phyloP scores from a whole-genome alignment of 257 asterid genomes.

The Nicotiana otophora region DNA sequence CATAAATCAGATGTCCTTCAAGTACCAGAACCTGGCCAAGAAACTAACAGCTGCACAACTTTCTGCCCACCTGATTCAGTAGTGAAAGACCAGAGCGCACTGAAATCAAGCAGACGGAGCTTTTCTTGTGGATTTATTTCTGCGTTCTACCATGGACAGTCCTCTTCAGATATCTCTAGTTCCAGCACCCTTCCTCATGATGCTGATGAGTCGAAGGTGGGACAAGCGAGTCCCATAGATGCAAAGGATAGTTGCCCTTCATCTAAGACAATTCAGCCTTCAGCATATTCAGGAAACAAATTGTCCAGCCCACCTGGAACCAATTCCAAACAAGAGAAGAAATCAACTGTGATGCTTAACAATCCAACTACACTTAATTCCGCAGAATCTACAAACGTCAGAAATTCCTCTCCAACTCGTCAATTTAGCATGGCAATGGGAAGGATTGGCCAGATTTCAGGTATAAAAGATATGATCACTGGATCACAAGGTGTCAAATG shows the following conservation, averaged over 20 bases:
- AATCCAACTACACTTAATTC: conserved; percentile 11
- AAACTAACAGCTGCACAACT: conserved; percentile 6
- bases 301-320: conserved; percentile 28
- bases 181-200: conserved; percentile 18
- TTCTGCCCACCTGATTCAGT: conserved; percentile 14
- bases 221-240: conserved; percentile 14
- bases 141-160: conserved; percentile 6
- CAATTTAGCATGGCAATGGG: conserved; percentile 41
- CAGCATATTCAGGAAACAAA: conserved; percentile 12
- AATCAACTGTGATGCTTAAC: conserved; percentile 18
- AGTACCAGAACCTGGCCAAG: conserved; percentile 20
- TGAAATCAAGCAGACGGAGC: conserved; percentile 19
- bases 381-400: conserved; percentile 31
- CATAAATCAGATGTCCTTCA: conserved; percentile 9
- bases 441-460: conserved; percentile 38
- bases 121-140: conserved; percentile 19
- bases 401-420: conserved; percentile 56
- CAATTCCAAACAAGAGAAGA: conserved; percentile 28
- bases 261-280: conserved; percentile 18
- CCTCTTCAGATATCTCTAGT: conserved; percentile 15
- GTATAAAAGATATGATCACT: conserved; percentile 27
- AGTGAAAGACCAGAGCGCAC: neutral
- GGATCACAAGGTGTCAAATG: conserved; percentile 15
- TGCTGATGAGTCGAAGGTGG: conserved; percentile 10
- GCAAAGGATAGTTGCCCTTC: conserved; percentile 11